These are phyloP conservation scores for Termitomyces titanicus DNA, from an alignment of 768 basidiomycete genomes.

Conservation along the genomic window DNA sequence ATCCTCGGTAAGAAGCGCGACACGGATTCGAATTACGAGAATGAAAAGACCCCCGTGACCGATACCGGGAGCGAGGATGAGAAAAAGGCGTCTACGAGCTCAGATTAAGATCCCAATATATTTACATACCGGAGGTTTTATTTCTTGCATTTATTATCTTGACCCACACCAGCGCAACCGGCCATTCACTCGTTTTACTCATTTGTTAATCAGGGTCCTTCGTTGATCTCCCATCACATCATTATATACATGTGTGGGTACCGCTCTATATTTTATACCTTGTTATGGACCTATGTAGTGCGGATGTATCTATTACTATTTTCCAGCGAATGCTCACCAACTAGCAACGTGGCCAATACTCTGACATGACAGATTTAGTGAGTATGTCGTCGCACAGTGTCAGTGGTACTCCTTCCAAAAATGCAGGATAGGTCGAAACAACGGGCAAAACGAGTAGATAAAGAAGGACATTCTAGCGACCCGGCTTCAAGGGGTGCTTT, in stretches of 20 bases:
- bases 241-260: background rate
- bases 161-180: background rate
- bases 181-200: background rate
- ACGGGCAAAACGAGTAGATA: background rate
- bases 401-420: no score
- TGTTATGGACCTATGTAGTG: background rate
- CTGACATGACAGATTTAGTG: background rate
- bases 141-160: background rate
- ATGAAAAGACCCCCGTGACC: background rate
- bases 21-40: background rate
- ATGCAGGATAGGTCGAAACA: no score
- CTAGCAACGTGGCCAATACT: no score
- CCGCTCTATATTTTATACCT: background rate
- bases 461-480: background rate
- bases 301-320: background rate
- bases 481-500: conserved; percentile 9
- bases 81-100: conserved; percentile 5
- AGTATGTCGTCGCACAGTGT: no score
- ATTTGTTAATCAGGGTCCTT: background rate
- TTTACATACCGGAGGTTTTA: no score
- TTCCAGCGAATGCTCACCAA: background rate
- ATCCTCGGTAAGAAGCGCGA: background rate
- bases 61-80: background rate
- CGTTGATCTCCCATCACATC: background rate
- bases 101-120: no score